Base-by-base conservation (phyloP, 176 grass and related monocot genomes). In the Paspalum notatum region DNA sequence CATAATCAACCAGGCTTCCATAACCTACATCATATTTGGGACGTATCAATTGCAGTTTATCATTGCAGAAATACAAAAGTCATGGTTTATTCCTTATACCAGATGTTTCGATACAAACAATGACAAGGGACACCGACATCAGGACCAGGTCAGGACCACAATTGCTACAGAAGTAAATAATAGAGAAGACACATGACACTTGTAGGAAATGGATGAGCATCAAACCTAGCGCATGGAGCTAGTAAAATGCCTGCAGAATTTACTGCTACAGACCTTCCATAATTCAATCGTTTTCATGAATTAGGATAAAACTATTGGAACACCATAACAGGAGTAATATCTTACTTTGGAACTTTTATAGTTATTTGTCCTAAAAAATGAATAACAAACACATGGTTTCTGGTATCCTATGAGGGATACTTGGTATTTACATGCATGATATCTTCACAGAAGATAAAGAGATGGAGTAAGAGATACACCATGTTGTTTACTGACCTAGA, bases 41-140 rank as follows among this genome's bases (percentile, higher is more conserved):
- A 73, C 56, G 50, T 82, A 77, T 25, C 78, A 20, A 86, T 74
- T 82, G 68, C 12, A 22, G 62, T 85, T 60, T 90, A 90, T 86
- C 88, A 79, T 82, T 82, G 51, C 44, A 74, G 10, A 53, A 90
- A 74, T 68, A 74, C 79, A 73, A 82, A 73, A 82, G 50, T 74
- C 66, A 68, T 66, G 72, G 65, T 66, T 86, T 78, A 11, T 60
- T 73, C n/a, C 42, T 66, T 60, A 52, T 47, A 66, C 24, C 4
- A 66, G 58, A 84, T 3, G 50, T 39, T 82, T 82, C 9, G 32
- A 81, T 85, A 72, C 59, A 73, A 83, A 88, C 50, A 67, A 80
- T 82, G 83, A 64, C 16, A 80, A 22, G 27, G 18, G 55, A 48
- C 61, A 32, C 12, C 32, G 3, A 32, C 32, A 32, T 3, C 59